phyloP scores from a whole-genome alignment of 2,329 filamentous ascomycete species.

The Sordariomycetes sp. region DNA sequence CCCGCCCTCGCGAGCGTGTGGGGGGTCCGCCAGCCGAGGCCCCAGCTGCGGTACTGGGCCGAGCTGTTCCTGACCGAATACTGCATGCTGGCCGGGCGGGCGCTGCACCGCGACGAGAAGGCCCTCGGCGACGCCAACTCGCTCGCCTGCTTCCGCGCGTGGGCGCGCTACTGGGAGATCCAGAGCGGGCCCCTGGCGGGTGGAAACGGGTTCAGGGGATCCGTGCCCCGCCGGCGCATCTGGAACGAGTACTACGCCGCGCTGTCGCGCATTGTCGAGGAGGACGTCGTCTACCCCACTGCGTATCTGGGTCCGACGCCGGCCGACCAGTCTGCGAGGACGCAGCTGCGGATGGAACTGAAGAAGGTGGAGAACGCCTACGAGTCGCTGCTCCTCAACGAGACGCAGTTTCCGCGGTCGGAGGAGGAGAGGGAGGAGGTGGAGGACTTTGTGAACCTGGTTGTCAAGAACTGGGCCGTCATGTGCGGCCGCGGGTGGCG shows the following conservation, averaged over 20 bases:
- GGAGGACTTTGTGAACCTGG: slow-evolving; percentile 69
- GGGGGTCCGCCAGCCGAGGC: slow-evolving; percentile 38
- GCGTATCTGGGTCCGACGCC: slow-evolving; percentile 28
- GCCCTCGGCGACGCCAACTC: slow-evolving; percentile 40
- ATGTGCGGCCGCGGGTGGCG: slow-evolving; percentile 72
- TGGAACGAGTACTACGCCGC: slow-evolving; percentile 82
- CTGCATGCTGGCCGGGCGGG: slow-evolving; percentile 57
- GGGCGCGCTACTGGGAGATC: slow-evolving; percentile 59
- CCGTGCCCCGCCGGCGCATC: slow-evolving; percentile 54
- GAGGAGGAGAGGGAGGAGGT: slow-evolving; percentile 69
- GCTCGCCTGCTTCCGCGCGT: slow-evolving; percentile 50
- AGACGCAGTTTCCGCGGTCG: slow-evolving; percentile 76
- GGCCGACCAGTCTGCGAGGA: slow-evolving; percentile 43
- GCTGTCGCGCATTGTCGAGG: slow-evolving; percentile 64
- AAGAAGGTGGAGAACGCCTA: slow-evolving; percentile 71
- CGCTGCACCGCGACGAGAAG: slow-evolving; percentile 38
- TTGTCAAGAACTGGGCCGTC: slow-evolving; percentile 76
- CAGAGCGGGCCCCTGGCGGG: slow-evolving; percentile 35
- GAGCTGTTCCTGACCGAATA: slow-evolving; percentile 68
- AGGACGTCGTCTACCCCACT: slow-evolving; percentile 49
- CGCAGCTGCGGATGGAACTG: slow-evolving; percentile 63
- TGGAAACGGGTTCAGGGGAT: slow-evolving; percentile 47
- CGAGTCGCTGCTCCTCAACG: slow-evolving; percentile 65
- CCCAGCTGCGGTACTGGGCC: slow-evolving; percentile 66
- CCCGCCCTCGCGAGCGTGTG: slow-evolving; percentile 48